These are phyloP conservation scores for Mortierella hygrophila DNA, from an alignment of 192 early-diverging fungal genomes.

Conservation along the genomic window DNA sequence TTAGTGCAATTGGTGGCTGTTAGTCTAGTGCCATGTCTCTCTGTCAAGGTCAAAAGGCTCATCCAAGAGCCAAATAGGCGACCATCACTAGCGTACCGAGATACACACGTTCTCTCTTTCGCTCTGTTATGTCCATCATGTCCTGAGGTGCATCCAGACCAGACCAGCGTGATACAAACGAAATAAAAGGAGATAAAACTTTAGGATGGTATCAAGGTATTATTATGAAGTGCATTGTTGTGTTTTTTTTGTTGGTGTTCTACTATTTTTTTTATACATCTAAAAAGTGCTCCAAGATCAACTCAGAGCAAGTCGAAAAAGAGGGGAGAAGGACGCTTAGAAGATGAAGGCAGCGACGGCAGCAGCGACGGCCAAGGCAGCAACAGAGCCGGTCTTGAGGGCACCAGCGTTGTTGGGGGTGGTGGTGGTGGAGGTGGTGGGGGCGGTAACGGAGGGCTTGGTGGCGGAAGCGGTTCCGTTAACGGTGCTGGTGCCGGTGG, in stretches of 20 bases:
- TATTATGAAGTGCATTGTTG: not conserved
- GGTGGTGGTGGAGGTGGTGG: constrained; percentile 3
- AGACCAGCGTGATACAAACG: too few species aligned
- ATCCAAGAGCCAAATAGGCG: too few species aligned
- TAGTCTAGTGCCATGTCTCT: too few species aligned
- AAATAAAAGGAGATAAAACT: too few species aligned
- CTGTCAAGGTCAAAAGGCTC: too few species aligned
- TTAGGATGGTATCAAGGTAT: not conserved
- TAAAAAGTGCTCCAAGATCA: not conserved
- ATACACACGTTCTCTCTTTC: too few species aligned
- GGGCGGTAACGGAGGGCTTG: constrained; percentile 4
- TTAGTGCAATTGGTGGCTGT: too few species aligned
- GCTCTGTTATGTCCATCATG: too few species aligned
- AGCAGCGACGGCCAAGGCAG: constrained; percentile 36
- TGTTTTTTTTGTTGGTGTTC: not conserved
- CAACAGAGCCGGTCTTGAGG: constrained; percentile 43
- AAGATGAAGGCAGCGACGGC: constrained; percentile 41
- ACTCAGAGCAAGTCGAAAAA: not conserved
- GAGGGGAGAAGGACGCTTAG: constrained; percentile 5
- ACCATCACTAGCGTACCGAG: too few species aligned
- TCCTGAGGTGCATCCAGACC: too few species aligned
- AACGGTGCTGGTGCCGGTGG: not conserved
- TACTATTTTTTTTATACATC: not conserved
- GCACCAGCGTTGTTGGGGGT: constrained; percentile 24
- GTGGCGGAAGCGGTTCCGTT: not conserved